These are phyloP conservation scores for Syncephalastrum monosporum DNA, from an alignment of 371 early-diverging fungal species.

Conservation along the genomic window DNA sequence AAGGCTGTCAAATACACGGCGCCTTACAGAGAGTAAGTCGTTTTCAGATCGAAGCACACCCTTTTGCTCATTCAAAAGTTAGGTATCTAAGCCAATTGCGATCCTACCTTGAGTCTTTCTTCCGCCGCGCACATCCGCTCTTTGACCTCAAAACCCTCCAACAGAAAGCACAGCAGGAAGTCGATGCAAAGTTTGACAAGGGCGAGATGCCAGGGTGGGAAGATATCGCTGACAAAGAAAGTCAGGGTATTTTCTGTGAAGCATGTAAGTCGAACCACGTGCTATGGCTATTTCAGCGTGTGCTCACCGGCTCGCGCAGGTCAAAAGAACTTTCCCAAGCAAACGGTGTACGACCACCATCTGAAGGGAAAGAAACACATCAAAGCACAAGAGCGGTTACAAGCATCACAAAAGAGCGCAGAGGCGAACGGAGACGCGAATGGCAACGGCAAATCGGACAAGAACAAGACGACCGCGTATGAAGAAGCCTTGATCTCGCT, in stretches of 20 bases:
- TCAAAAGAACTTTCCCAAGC: constrained; percentile 81
- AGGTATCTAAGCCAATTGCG: constrained; percentile 69
- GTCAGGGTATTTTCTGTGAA: constrained; percentile 66
- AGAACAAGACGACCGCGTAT: constrained; percentile 59
- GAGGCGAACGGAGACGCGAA: constrained; percentile 24
- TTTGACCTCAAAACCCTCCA: constrained; percentile 62
- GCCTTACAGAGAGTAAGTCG: constrained; percentile 59
- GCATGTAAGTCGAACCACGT: constrained; percentile 60
- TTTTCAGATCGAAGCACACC: not conserved
- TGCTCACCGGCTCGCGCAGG: constrained; percentile 27
- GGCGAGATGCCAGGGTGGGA: constrained; percentile 70
- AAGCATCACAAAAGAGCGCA: constrained; percentile 24
- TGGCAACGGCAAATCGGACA: constrained; percentile 44
- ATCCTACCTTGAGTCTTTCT: constrained; percentile 76
- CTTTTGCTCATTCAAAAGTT: constrained; percentile 4
- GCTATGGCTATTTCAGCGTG: too few relatives aligned
- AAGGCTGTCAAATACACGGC: constrained; percentile 57
- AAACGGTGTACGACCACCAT: constrained; percentile 84
- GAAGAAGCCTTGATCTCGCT: constrained; percentile 65
- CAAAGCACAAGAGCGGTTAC: constrained; percentile 70
- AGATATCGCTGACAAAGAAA: constrained; percentile 29
- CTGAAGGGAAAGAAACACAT: constrained; percentile 88
- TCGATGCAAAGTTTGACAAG: constrained; percentile 63
- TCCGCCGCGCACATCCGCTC: constrained; percentile 78
- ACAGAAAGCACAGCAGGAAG: constrained; percentile 47